These are phyloP conservation scores for Boletus coccyginus DNA, from an alignment of 768 basidiomycete genomes.

Conservation along the genomic window DNA sequence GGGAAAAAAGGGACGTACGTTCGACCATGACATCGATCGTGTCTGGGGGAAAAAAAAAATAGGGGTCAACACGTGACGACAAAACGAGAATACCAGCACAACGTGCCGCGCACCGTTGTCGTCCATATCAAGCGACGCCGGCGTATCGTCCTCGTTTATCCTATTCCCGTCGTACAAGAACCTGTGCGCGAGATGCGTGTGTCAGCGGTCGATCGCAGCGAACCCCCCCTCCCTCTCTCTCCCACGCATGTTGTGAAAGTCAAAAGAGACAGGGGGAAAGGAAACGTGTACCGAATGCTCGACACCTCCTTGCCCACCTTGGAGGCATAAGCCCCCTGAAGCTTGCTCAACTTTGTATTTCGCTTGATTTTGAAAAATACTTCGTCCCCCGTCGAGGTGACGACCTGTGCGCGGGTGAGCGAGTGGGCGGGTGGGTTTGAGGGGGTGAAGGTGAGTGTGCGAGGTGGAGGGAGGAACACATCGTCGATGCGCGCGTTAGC, in stretches of 20 bases:
- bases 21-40: constrained; percentile 97
- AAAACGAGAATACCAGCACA: too few relatives aligned
- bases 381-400: constrained; percentile 75
- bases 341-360: constrained; percentile 87
- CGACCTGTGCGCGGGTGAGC: constrained; percentile 47
- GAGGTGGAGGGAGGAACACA: too few relatives aligned
- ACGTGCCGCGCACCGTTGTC: constrained; percentile 64
- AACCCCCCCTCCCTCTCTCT: too few relatives aligned
- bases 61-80: constrained; percentile 1
- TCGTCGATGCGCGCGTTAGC: too few relatives aligned
- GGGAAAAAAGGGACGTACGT: constrained; percentile 51
- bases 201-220: neutral
- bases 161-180: constrained; percentile 89
- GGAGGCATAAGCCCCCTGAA: constrained; percentile 88
- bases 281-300: constrained; percentile 74
- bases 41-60: constrained; percentile 42
- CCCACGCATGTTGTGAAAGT: too few relatives aligned
- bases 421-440: too few relatives aligned
- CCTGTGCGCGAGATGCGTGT: constrained; percentile 36
- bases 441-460: too few relatives aligned
- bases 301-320: constrained; percentile 88
- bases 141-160: constrained; percentile 89
- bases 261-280: too few relatives aligned
- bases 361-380: constrained; percentile 98
- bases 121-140: constrained; percentile 81